Conservation (phyloP, 1,284 basidiomycete genomes). For the Taiwanofungus camphoratus region DNA sequence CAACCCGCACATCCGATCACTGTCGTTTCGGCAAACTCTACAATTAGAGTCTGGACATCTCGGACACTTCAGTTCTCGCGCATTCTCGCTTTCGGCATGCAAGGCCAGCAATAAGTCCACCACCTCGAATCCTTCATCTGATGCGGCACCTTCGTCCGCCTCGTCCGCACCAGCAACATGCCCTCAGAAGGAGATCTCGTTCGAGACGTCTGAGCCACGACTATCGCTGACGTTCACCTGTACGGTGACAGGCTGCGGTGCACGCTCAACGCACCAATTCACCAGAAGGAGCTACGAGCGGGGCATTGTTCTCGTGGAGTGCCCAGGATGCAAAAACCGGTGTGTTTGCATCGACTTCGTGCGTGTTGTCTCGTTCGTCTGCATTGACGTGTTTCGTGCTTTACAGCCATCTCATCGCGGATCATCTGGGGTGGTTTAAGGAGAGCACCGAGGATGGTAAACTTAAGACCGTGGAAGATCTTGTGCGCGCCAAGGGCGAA, state of each 20-base stretch:
- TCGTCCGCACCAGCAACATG: not conserved
- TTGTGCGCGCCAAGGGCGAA: slow-evolving; percentile 75
- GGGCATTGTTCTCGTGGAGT: slow-evolving; percentile 90
- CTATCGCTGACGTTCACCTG: slow-evolving; percentile 86
- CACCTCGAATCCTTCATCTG: too few species aligned
- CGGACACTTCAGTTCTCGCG: not conserved
- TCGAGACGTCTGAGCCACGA: slow-evolving; percentile 40
- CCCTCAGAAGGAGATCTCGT: slow-evolving; percentile 14
- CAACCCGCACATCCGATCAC: not conserved
- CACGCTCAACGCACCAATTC: slow-evolving; percentile 88
- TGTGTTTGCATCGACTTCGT: slow-evolving; percentile 32
- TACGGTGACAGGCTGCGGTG: slow-evolving; percentile 71
- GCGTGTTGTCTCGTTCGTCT: not conserved
- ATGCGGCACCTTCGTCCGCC: not conserved
- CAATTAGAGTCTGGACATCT: too few species aligned
- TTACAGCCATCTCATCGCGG: slow-evolving; percentile 79
- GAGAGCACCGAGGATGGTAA: slow-evolving; percentile 71
- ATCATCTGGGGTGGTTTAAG: slow-evolving; percentile 92
- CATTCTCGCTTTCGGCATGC: not conserved
- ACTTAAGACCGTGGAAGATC: slow-evolving; percentile 75
- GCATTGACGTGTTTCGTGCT: not conserved
- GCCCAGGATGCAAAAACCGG: slow-evolving; percentile 88
- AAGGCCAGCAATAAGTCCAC: not conserved
- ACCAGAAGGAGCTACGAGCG: slow-evolving; percentile 78
- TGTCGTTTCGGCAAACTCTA: not conserved